phyloP scores from a whole-genome alignment of 2,329 filamentous ascomycete species.

The Fusarium pseudonygamai region DNA sequence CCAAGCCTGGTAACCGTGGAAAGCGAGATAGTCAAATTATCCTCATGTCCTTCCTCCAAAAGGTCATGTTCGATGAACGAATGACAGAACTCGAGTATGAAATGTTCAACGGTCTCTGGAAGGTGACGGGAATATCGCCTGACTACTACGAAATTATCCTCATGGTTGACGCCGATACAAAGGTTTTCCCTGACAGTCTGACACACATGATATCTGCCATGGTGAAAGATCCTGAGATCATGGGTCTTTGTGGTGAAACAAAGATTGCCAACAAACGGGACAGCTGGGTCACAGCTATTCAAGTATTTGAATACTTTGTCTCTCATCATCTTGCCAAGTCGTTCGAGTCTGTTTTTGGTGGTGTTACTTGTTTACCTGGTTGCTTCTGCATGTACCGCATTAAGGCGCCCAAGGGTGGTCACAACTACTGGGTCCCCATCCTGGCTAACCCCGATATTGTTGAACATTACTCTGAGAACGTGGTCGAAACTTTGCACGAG shows the following conservation, averaged over 20 bases:
- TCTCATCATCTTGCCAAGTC: slow-evolving; percentile 97
- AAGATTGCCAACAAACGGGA: slow-evolving; percentile 99
- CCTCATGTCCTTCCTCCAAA: slow-evolving; percentile 98
- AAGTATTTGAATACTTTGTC: slow-evolving; percentile 99
- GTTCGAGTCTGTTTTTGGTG: slow-evolving; percentile 98
- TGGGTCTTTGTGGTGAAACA: slow-evolving; percentile 98
- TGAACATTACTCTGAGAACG: slow-evolving; percentile 99
- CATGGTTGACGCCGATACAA: slow-evolving; percentile 99
- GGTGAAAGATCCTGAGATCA: slow-evolving; percentile 99
- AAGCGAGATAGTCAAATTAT: slow-evolving; percentile 99
- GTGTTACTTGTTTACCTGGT: slow-evolving; percentile 97
- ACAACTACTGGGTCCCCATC: slow-evolving; percentile 99
- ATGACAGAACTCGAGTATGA: slow-evolving; percentile 99
- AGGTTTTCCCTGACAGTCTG: slow-evolving; percentile 97
- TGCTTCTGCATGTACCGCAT: slow-evolving; percentile 99
- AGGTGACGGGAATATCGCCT: slow-evolving; percentile 96
- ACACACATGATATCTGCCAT: slow-evolving; percentile 99
- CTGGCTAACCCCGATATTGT: slow-evolving; percentile 98
- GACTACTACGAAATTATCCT: slow-evolving; percentile 98
- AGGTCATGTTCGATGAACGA: slow-evolving; percentile 99
- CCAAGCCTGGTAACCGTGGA: slow-evolving; percentile 95
- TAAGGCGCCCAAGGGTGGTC: slow-evolving; percentile 96
- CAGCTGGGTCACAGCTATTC: slow-evolving; percentile 96
- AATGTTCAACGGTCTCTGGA: slow-evolving; percentile 99
- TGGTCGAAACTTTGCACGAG: slow-evolving; percentile 97